phyloP scores from a whole-genome alignment of 805 yeast genomes.

The Suhomyces faveliae region DNA sequence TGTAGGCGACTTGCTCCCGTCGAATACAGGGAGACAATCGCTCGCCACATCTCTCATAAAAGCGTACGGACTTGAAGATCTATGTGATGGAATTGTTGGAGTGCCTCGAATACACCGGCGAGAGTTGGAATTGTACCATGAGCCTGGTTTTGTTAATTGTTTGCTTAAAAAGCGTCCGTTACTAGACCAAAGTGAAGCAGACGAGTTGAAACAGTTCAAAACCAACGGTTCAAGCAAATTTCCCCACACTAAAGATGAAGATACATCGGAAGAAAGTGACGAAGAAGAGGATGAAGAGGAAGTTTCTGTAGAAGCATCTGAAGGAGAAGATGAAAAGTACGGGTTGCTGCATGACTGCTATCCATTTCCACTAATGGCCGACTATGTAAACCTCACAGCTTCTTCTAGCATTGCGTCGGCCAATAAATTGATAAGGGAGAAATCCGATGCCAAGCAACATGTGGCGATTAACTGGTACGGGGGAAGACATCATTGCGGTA shows the following conservation, averaged over 20 bases:
- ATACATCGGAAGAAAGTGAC: not conserved
- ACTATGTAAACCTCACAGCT: conserved; percentile 49
- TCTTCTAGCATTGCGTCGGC: conserved; percentile 60
- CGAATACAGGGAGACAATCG: conserved; percentile 52
- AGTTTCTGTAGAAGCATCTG: not conserved
- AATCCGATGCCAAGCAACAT: conserved; percentile 16
- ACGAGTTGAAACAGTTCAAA: not conserved
- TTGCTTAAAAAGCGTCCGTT: conserved; percentile 30
- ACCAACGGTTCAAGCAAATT: not conserved
- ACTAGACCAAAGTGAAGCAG: conserved; percentile 7
- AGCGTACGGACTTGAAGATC: conserved; percentile 37
- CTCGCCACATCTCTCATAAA: conserved; percentile 41
- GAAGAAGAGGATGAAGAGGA: not conserved
- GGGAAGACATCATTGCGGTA: conserved; percentile 70
- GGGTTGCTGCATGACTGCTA: conserved; percentile 68
- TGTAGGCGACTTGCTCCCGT: conserved; percentile 46
- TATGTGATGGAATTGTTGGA: conserved; percentile 24
- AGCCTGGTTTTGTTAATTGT: conserved; percentile 36
- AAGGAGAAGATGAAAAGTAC: conserved; percentile 1
- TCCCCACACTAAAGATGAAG: not conserved
- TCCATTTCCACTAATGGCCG: conserved; percentile 50
- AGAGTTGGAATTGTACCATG: conserved; percentile 53
- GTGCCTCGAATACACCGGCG: conserved; percentile 23
- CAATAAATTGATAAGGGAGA: conserved; percentile 23
- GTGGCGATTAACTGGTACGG: conserved; percentile 74